A percentile compares a stretch with the other conserved stretches of the same genome.
Evolutionary conservation across 1,139 yeast species (phyloP).

Genomic region (Saccharomyces hybrid): DNA sequence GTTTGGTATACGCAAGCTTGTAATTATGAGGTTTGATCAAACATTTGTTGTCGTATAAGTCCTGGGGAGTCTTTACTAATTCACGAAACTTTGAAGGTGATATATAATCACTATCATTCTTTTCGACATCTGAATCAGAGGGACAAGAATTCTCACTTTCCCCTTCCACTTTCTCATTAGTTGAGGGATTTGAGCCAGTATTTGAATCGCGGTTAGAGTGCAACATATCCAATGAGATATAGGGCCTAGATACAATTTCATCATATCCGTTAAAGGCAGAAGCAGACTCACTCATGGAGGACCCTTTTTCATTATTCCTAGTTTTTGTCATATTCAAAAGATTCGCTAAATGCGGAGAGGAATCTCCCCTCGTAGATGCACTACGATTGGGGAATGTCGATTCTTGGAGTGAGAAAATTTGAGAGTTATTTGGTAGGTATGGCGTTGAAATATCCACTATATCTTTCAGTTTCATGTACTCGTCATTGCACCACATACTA

Average conservation of each 20-base stretch:
- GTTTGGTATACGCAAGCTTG: slow-evolving; percentile 58
- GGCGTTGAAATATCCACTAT: slow-evolving; percentile 21
- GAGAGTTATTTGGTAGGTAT: neutral
- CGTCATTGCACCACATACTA: slow-evolving; percentile 40
- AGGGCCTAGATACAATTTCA: slow-evolving; percentile 16
- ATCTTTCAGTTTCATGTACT: slow-evolving; percentile 53
- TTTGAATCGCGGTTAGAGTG: neutral
- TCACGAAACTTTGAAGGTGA: slow-evolving; percentile 54
- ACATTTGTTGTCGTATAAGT: slow-evolving; percentile 47
- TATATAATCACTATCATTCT: slow-evolving; percentile 29
- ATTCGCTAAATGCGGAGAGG: neutral
- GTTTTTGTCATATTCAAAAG: neutral
- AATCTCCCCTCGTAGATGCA: neutral
- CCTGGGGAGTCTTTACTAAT: slow-evolving; percentile 56
- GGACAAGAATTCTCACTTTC: neutral
- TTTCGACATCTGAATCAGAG: slow-evolving; percentile 2
- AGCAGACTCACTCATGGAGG: neutral
- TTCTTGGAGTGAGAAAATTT: neutral
- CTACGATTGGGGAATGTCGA: neutral
- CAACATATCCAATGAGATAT: slow-evolving; percentile 18
- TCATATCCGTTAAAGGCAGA: neutral
- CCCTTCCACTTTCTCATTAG: neutral
- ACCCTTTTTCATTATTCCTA: neutral
- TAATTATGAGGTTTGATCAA: slow-evolving; percentile 53
- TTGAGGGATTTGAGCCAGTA: neutral